These are phyloP conservation scores for Solanum megistacrolobum DNA, from an alignment of 257 asterid species.

Conservation along the genomic window DNA sequence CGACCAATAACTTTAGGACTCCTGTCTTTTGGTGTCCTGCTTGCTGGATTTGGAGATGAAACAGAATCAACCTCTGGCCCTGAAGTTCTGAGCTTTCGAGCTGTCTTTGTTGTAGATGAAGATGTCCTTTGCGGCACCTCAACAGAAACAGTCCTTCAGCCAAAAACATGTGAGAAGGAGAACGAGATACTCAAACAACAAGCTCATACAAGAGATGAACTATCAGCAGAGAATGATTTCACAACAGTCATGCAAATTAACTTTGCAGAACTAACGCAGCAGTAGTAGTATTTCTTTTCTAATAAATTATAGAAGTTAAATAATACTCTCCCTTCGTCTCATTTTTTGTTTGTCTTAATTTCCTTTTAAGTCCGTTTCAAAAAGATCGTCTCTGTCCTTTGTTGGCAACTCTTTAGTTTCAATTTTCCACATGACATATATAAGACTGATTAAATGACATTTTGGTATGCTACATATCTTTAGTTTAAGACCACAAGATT, in stretches of 20 bases:
- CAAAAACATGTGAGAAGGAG: not conserved
- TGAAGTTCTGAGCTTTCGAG: conserved; percentile 35
- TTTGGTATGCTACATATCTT: not conserved
- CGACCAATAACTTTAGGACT: conserved; percentile 55
- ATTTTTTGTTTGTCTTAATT: not conserved
- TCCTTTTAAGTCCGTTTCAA: not conserved
- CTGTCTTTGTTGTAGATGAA: conserved; percentile 36
- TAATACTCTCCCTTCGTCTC: not conserved
- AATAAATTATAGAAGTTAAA: not conserved
- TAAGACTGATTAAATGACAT: not conserved
- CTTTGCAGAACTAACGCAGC: not conserved
- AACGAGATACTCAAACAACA: not conserved
- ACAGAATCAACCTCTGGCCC: conserved; percentile 33
- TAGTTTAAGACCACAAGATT: not conserved
- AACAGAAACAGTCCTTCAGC: conserved; percentile 35
- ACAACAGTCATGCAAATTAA: not conserved
- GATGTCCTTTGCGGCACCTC: conserved; percentile 49
- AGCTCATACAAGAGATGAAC: not conserved
- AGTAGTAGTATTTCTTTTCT: not conserved
- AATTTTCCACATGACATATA: not conserved
- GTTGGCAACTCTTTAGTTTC: not conserved
- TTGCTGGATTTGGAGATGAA: conserved; percentile 42
- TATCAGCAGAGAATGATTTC: not conserved
- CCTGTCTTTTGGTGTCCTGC: conserved; percentile 50
- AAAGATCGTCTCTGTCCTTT: not conserved